These are phyloP conservation scores for Syzygium syzygioides DNA, from an alignment of 441 rosid species.

Conservation along the genomic window DNA sequence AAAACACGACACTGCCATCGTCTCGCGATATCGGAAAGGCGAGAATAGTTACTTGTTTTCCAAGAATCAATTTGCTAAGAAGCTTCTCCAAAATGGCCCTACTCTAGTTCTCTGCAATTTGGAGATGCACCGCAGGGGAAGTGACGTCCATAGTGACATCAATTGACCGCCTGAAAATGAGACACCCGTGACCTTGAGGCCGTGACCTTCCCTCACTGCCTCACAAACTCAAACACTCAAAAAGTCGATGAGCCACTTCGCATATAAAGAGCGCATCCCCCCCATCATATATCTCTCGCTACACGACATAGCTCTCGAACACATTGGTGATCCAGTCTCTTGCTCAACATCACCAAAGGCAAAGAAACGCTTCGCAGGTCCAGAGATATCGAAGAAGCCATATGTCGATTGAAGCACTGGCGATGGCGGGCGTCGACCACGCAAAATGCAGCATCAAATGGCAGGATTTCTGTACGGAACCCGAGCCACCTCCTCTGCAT, in stretches of 20 bases:
- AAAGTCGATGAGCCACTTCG: background rate
- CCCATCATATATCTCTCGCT: background rate
- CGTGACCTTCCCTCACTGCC: background rate
- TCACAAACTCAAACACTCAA: background rate
- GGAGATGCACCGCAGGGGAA: background rate
- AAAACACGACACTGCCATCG: background rate
- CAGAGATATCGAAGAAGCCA: background rate
- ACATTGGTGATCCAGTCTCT: background rate
- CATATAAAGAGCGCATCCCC: background rate
- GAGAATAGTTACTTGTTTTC: background rate
- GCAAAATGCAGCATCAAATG: conserved; percentile 21
- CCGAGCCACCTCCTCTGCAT: conserved; percentile 16
- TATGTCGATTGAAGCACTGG: conserved; percentile 40
- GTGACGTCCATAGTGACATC: background rate
- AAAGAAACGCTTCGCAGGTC: too few species aligned
- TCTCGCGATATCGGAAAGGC: background rate
- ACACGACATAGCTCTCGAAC: background rate
- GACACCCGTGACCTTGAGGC: background rate
- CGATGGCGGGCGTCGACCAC: conserved; percentile 38
- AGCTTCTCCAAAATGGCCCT: background rate
- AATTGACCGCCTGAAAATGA: background rate
- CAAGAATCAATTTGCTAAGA: too few species aligned
- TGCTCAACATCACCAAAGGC: background rate
- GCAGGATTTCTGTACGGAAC: conserved; percentile 4
- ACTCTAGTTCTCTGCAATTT: background rate